Evolutionary conservation across 2,329 filamentous ascomycete species (phyloP).

Genomic region (Cladophialophora exuberans): DNA sequence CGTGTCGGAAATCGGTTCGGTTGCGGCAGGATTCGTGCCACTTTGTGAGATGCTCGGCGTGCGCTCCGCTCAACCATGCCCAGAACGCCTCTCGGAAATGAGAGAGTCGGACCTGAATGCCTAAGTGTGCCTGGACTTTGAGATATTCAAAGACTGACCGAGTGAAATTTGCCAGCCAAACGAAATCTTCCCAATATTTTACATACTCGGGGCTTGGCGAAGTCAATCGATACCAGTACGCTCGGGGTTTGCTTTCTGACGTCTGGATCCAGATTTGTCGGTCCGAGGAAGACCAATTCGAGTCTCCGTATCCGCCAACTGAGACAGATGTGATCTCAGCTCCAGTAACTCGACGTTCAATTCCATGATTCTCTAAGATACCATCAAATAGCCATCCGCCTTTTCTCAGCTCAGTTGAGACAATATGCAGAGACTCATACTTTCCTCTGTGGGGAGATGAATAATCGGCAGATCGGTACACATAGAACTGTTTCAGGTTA

Average conservation of each 20-base stretch:
- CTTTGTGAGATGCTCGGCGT: conserved; percentile 42
- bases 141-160: conserved; percentile 76
- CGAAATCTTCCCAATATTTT: conserved; percentile 64
- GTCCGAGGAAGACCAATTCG: conserved; percentile 50
- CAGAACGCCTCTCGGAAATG: conserved; percentile 64
- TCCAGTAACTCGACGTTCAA: conserved; percentile 54
- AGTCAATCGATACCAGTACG: conserved; percentile 67
- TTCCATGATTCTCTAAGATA: conserved; percentile 52
- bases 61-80: conserved; percentile 56
- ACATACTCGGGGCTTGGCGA: conserved; percentile 63
- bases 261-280: conserved; percentile 65
- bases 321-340: conserved; percentile 63
- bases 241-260: conserved; percentile 34
- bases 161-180: conserved; percentile 71
- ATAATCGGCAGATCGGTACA: conserved; percentile 63
- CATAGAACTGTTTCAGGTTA: conserved; percentile 59
- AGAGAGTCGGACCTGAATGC: conserved; percentile 50
- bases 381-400: conserved; percentile 58
- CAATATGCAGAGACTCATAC: conserved; percentile 43
- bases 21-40: conserved; percentile 59
- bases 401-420: not conserved
- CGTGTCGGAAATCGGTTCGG: conserved; percentile 64
- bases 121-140: conserved; percentile 18
- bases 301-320: conserved; percentile 67
- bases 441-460: conserved; percentile 49